Conservation (phyloP, 2,329 filamentous ascomycete species). For the Pseudogymnoascus sp. region DNA sequence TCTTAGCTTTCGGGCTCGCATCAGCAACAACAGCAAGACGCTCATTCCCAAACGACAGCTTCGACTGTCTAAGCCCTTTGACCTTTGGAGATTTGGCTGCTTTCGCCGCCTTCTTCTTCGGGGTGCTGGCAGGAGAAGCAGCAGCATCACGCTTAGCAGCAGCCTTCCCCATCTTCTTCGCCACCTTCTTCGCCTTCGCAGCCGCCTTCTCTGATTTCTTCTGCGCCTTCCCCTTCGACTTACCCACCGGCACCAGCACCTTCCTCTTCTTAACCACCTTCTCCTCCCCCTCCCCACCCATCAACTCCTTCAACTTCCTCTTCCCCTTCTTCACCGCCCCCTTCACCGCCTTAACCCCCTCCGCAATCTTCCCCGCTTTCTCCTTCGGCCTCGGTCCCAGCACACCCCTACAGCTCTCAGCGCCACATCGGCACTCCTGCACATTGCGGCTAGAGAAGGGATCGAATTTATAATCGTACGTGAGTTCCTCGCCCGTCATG, state of each 20-base stretch:
- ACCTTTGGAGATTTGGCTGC: neutral
- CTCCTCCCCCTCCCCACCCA: neutral
- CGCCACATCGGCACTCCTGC: slow-evolving; percentile 58
- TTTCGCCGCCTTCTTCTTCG: neutral
- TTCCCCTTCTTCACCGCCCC: neutral
- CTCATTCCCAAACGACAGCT: neutral
- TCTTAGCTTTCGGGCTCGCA: neutral
- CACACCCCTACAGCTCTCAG: slow-evolving; percentile 56
- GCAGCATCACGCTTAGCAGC: neutral
- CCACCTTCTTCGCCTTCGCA: neutral
- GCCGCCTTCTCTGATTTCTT: neutral
- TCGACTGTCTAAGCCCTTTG: neutral
- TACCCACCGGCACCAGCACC: neutral
- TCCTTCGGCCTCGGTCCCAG: slow-evolving; percentile 52
- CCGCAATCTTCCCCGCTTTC: neutral
- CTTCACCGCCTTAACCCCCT: neutral
- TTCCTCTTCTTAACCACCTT: neutral
- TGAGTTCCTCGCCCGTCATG: slow-evolving; percentile 90
- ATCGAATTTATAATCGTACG: slow-evolving; percentile 80
- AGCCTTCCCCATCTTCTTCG: neutral
- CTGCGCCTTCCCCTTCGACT: neutral
- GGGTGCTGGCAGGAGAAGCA: neutral
- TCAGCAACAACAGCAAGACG: neutral
- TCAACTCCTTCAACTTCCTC: slow-evolving; percentile 5
- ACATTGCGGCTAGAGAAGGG: slow-evolving; percentile 63